phyloP scores from a whole-genome alignment of 371 early-diverging fungal genomes.

The Amoeboradix gromovi region DNA sequence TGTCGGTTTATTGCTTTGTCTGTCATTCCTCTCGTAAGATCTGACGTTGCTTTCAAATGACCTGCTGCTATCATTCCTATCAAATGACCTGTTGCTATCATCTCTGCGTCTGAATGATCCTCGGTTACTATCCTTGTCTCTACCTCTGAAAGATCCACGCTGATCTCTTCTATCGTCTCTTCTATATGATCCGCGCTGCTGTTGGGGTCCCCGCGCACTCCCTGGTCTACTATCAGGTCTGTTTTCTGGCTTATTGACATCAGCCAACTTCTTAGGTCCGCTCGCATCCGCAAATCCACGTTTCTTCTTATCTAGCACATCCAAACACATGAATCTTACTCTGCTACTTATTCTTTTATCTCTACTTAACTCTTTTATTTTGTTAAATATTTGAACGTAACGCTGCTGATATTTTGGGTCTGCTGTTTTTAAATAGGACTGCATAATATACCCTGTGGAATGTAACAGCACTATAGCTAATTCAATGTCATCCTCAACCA shows the following conservation, averaged over 20 bases:
- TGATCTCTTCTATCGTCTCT: too few species aligned
- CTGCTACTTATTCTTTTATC: background rate
- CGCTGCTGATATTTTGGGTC: background rate
- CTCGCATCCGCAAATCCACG: background rate
- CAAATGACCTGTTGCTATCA: too few species aligned
- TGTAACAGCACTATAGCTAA: background rate
- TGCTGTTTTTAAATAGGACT: background rate
- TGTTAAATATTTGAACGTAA: background rate
- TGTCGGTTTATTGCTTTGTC: too few species aligned
- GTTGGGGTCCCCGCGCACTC: background rate
- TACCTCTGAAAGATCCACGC: too few species aligned
- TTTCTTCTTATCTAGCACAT: background rate
- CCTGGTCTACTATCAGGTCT: background rate
- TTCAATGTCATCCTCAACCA: background rate
- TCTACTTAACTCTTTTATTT: background rate
- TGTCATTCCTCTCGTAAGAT: too few species aligned
- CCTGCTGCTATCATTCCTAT: too few species aligned
- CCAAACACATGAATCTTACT: background rate
- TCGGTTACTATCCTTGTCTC: too few species aligned
- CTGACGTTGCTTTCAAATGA: too few species aligned
- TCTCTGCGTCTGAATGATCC: too few species aligned
- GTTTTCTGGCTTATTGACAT: background rate
- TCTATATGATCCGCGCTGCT: too few species aligned
- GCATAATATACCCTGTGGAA: background rate
- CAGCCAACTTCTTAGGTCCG: background rate